Evolutionary conservation across 1,139 yeast species (phyloP), one percentile per base, ranked within the genome.

Genomic region (Hyphopichia burtonii): DNA sequence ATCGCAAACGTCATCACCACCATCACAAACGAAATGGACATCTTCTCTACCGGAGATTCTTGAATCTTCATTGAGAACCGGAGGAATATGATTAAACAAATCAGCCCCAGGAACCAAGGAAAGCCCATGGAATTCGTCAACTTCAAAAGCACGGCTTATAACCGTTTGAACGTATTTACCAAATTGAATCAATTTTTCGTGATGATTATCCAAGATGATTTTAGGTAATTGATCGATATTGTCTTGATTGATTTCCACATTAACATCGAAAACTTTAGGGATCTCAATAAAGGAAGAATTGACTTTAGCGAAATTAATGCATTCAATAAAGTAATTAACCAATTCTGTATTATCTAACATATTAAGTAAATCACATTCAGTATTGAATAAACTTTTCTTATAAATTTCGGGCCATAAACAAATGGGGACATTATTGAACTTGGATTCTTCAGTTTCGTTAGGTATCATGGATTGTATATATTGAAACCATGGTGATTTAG

Each of bases 61-160:
- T 8, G 42, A 50, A 9, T 51, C 61, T n/a, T 34, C 53, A 17
- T 41, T 42, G 2, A 52, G 9, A 48, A 44, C 38, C 2, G 69
- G 73, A 9, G 76, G 74, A 32, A 78, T 66, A 57, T 89, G 96
- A 52, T 90, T 90, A 65, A 90, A 90, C 39, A 91, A 66, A 60
- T 91, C 96, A 0, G 96, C 97, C 14, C 91, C 91, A 0, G 97
- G 96, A 25, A 90, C 96, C 45, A 91, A 66, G 0, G 86, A 87
- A 33, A 85, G 73, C 22, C 83, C 86, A 52, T 84, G 87, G 58
- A 65, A 89, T 38, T 72, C 74, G 58, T 91, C 97, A 16, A 91
- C 81, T 41, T 82, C 83, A 58, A 90, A 89, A 1, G 91, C 90
- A 45, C 96, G 72, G 1, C 95, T 82, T 0, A 90, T 80, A 12